Evolutionary conservation across 2,329 filamentous ascomycete genomes (phyloP).

Genomic region (Verticillium klebahnii): DNA sequence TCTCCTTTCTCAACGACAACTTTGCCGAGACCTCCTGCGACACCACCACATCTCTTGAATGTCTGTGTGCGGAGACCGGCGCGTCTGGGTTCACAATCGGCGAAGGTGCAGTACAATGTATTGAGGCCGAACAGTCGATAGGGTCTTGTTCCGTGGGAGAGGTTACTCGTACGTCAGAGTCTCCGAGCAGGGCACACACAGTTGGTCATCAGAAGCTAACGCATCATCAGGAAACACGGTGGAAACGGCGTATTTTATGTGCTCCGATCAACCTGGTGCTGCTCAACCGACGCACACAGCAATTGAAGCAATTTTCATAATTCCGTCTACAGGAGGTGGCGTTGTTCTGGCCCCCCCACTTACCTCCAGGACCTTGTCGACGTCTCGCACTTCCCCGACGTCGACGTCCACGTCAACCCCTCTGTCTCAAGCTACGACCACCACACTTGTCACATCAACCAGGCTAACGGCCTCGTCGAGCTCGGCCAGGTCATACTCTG

Average conservation of each 20-base stretch:
- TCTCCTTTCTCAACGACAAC: conserved; percentile 57
- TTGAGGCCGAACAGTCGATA: conserved; percentile 46
- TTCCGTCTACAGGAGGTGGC: conserved; percentile 26
- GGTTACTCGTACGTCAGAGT: conserved; percentile 4
- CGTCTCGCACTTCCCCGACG: conserved; percentile 4
- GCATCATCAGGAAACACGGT: conserved; percentile 18
- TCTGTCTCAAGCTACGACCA: conserved; percentile 6
- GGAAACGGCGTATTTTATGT: conserved; percentile 54
- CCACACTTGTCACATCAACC: conserved; percentile 6
- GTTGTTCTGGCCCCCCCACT: conserved; percentile 21
- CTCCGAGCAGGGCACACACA: neutral
- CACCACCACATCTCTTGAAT: conserved; percentile 48
- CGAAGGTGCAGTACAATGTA: conserved; percentile 67
- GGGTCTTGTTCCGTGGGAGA: conserved; percentile 48
- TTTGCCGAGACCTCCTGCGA: conserved; percentile 48
- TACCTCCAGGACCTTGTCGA: neutral
- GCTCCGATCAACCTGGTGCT: conserved; percentile 43
- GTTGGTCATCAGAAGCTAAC: neutral
- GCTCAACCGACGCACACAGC: conserved; percentile 53
- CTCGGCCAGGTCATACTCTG: neutral
- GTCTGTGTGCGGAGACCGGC: conserved; percentile 59
- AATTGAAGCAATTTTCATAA: conserved; percentile 48
- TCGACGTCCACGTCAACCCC: conserved; percentile 3
- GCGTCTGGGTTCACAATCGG: conserved; percentile 62
- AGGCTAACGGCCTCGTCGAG: neutral